Base-by-base conservation (phyloP, 2,329 filamentous ascomycete species). In the Fusarium nanum region DNA sequence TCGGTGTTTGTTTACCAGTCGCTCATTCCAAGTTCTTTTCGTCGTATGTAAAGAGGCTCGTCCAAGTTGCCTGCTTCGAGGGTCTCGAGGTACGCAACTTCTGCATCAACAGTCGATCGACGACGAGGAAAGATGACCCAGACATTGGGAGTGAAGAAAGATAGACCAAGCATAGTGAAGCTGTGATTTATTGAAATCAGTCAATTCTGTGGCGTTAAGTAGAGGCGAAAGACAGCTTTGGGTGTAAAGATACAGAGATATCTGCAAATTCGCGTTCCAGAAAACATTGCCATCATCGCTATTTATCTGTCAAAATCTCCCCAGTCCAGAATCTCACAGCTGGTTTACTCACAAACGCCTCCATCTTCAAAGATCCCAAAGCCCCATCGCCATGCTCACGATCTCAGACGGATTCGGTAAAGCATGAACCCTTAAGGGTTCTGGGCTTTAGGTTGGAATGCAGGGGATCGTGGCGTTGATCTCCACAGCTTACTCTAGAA, bases 101-200 rank as follows among this genome's bases (percentile, higher is more conserved):
- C 65, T 4, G 66, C 48, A 48, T 67, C 63, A 18, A 61, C 45
- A 42, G 60, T 60, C 40, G 70, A 61, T n/a, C 63, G 64, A 7
- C 72, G 67, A 40, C 69, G 72, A 13, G 70, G 59, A 20, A 67
- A 71, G 13, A 55, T 50, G 8, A 68, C 42, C 34, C 67, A 71
- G 11, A 47, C 58, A 46, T 63, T 73, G 28, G 73, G 72, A 47
- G 64, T 44, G 25, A 74, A 74, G 22, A 73, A 64, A 9, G 53
- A 63, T 9, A 76, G 18, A 6, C 72, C 72, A 46, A 76, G 57
- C 74, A 76, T 76, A 13, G 18, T 69, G 23, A 46, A 2, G 16
- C 6, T 37, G 18, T 41, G 7, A 2, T 22, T n/a, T 44, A 30
- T 27, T 37, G 30, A 14, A 32, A 42, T 28, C 44, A 12, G 14